Conservation (phyloP, 345 rosid genomes). For the Draba incana region DNA sequence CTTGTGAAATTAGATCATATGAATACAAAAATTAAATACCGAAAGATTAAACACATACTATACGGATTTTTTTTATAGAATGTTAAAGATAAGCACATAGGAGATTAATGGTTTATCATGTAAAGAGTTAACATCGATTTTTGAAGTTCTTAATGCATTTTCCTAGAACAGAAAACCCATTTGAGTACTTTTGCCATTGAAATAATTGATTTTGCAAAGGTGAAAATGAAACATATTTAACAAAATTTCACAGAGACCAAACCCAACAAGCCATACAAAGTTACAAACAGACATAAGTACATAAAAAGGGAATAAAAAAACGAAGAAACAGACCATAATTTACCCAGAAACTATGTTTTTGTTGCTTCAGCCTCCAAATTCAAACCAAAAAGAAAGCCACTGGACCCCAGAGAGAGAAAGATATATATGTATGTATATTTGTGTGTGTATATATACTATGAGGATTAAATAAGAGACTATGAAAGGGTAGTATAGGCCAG, state of each 20-base stretch:
- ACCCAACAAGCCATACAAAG: constrained; percentile 5
- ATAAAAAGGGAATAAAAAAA: background rate
- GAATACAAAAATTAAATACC: background rate
- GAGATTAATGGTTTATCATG: constrained; percentile 1
- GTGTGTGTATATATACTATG: constrained; percentile 3
- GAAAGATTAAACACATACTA: background rate
- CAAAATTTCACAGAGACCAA: background rate
- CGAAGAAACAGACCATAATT: background rate
- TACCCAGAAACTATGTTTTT: constrained; percentile 23
- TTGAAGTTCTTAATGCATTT: constrained; percentile 2
- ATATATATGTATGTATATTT: background rate
- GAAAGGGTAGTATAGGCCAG: background rate
- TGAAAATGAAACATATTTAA: constrained; percentile 20
- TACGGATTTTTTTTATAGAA: background rate
- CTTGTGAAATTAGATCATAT: constrained; percentile 9
- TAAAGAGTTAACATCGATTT: background rate
- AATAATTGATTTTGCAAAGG: background rate
- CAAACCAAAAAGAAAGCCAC: constrained; percentile 25
- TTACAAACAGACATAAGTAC: background rate
- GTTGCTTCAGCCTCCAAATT: constrained; percentile 13
- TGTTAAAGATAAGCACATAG: background rate
- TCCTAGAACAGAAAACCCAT: too few species aligned
- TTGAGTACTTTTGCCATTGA: background rate
- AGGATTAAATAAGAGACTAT: constrained; percentile 8
- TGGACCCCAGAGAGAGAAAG: constrained; percentile 26